Conservation (phyloP, 495 filamentous ascomycete species). For the Lepidopterella palustris region DNA sequence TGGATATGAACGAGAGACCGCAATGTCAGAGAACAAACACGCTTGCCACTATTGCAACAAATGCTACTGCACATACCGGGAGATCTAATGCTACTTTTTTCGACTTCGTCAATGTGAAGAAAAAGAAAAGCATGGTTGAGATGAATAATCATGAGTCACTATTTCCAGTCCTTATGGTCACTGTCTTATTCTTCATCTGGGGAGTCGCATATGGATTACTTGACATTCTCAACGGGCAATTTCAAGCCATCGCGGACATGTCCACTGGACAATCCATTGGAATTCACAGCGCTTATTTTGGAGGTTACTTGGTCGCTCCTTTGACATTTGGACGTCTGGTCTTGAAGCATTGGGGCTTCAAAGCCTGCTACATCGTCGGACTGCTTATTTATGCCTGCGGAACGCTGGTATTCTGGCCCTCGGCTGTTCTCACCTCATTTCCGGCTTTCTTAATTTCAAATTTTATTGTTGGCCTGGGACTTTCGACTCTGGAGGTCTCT, state of each 20-base stretch:
- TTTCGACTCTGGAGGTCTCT: constrained; percentile 57
- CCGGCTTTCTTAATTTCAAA: constrained; percentile 60
- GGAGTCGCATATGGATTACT: constrained; percentile 42
- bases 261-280: constrained; percentile 43
- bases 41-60: constrained; percentile 25
- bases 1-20: constrained; percentile 39
- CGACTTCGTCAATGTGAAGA: constrained; percentile 76
- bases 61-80: constrained; percentile 29
- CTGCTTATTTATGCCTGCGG: constrained; percentile 59
- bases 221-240: constrained; percentile 37
- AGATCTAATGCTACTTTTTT: constrained; percentile 50
- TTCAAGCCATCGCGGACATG: constrained; percentile 36
- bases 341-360: constrained; percentile 60
- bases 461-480: constrained; percentile 59
- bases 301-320: constrained; percentile 55
- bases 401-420: constrained; percentile 66
- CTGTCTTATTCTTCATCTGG: constrained; percentile 42
- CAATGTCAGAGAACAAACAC: constrained; percentile 20
- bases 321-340: constrained; percentile 51
- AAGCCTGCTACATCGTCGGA: constrained; percentile 58
- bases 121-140: constrained; percentile 63
- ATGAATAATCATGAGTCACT: constrained; percentile 36
- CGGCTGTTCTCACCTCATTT: constrained; percentile 60
- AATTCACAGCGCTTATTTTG: constrained; percentile 59
- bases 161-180: constrained; percentile 39